phyloP scores from a whole-genome alignment of 1,139 yeast species.

The Sugiyamaella xylanicola region DNA sequence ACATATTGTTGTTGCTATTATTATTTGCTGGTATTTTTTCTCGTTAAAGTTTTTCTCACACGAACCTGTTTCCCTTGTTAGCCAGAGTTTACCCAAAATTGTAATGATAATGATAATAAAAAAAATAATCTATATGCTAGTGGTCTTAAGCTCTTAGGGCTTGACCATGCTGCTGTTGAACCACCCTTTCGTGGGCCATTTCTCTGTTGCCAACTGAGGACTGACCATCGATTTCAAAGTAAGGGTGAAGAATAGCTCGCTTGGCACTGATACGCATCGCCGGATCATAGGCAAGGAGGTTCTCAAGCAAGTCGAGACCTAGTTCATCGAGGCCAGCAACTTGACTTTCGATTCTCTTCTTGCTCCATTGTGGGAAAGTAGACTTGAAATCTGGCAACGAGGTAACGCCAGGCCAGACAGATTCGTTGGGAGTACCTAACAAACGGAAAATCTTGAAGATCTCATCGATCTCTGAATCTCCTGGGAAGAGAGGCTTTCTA shows the following conservation, averaged over 20 bases:
- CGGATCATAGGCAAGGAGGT: conserved; percentile 87
- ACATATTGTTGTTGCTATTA: neutral
- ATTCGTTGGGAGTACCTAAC: conserved; percentile 93
- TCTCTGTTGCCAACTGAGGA: conserved; percentile 8
- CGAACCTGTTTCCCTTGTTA: too few species aligned
- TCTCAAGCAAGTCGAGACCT: conserved; percentile 81
- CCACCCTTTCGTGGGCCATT: conserved; percentile 8
- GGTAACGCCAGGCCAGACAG: conserved; percentile 94
- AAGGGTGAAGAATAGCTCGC: conserved; percentile 87
- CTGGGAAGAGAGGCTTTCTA: conserved; percentile 93
- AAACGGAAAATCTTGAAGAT: conserved; percentile 91
- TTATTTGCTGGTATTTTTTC: neutral
- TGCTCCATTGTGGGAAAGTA: conserved; percentile 93
- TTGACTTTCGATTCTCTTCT: conserved; percentile 65
- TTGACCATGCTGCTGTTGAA: conserved; percentile 14
- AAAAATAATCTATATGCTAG: neutral
- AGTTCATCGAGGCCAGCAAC: conserved; percentile 74
- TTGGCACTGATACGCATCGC: conserved; percentile 93
- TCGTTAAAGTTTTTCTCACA: too few species aligned
- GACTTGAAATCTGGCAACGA: conserved; percentile 93
- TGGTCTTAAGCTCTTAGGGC: conserved; percentile 13
- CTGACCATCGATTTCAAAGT: conserved; percentile 50
- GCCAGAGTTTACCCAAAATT: neutral
- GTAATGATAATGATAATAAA: conserved; percentile 1
- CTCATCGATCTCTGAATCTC: conserved; percentile 97